Evolutionary conservation across 352 stramenopile genomes (phyloP).

Genomic region (Phytophthora pini): DNA sequence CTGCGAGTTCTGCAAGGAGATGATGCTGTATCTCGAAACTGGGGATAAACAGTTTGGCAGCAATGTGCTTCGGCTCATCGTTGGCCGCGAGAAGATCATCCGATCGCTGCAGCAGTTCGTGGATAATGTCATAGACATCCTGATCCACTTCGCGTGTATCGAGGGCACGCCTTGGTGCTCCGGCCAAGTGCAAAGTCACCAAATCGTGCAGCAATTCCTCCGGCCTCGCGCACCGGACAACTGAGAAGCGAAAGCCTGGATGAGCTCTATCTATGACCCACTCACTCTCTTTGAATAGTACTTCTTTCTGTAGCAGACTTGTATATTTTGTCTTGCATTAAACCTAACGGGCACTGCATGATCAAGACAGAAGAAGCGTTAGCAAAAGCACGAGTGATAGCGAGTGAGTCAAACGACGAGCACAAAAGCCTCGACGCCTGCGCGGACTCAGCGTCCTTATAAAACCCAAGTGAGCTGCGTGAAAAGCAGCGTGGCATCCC

Average conservation of each 20-base stretch:
- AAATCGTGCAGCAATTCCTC: constrained; percentile 33
- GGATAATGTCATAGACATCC: constrained; percentile 29
- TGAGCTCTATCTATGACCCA: not conserved
- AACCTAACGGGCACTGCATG: constrained; percentile 12
- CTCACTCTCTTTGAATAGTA: constrained; percentile 5
- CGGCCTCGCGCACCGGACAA: constrained; percentile 10
- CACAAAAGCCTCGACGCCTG: constrained; percentile 29
- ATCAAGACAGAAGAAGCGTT: constrained; percentile 11
- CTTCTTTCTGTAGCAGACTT: constrained; percentile 17
- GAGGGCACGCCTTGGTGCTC: constrained; percentile 34
- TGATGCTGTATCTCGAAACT: constrained; percentile 35
- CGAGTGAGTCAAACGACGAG: constrained; percentile 27
- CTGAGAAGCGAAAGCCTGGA: constrained; percentile 3
- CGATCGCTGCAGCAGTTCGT: constrained; percentile 35
- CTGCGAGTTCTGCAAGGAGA: constrained; percentile 45
- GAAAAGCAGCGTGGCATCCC: constrained; percentile 37
- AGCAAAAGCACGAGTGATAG: constrained; percentile 1
- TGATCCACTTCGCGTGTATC: constrained; percentile 17
- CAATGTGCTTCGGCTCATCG: constrained; percentile 18
- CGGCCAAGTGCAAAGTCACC: constrained; percentile 35
- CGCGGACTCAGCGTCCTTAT: constrained; percentile 28
- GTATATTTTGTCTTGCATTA: constrained; percentile 28
- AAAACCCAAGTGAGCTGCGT: constrained; percentile 31
- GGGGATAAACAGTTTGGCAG: constrained; percentile 19
- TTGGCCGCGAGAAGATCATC: constrained; percentile 26